A percentile compares a stretch with the other conserved stretches of the same genome.
Evolutionary conservation across 352 stramenopile genomes (phyloP).

Genomic region (Phytophthora brassicae): DNA sequence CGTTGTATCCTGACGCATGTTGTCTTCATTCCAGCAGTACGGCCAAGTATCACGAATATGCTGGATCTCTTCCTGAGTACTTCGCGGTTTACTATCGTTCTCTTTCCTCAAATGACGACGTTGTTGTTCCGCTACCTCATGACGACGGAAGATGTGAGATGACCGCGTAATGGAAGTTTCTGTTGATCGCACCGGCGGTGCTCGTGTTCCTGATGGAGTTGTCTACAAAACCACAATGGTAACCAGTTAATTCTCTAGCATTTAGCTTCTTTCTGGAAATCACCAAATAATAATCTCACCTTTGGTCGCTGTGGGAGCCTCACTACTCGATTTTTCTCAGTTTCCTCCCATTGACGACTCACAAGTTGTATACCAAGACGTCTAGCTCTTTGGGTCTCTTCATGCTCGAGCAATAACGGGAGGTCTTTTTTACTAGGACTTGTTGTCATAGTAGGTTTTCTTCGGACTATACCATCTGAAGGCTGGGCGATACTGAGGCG

Average conservation of each 20-base stretch:
- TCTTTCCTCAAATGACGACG: slow-evolving; percentile 16
- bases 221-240: slow-evolving; percentile 20
- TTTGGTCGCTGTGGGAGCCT: slow-evolving; percentile 31
- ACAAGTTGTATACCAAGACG: slow-evolving; percentile 58
- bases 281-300: slow-evolving; percentile 25
- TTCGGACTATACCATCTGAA: slow-evolving; percentile 3
- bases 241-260: neutral
- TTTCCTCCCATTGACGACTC: slow-evolving; percentile 54
- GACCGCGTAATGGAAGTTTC: slow-evolving; percentile 54
- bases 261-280: neutral
- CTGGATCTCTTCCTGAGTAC: slow-evolving; percentile 51
- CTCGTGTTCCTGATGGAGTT: slow-evolving; percentile 28
- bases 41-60: slow-evolving; percentile 72
- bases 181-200: slow-evolving; percentile 5
- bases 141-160: slow-evolving; percentile 45
- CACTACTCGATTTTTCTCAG: slow-evolving; percentile 38
- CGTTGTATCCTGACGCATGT: slow-evolving; percentile 7
- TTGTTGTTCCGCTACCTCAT: slow-evolving; percentile 30
- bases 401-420: slow-evolving; percentile 30
- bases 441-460: slow-evolving; percentile 5
- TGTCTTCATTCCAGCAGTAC: slow-evolving; percentile 51
- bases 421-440: slow-evolving; percentile 20
- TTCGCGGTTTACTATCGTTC: slow-evolving; percentile 8
- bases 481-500: slow-evolving; percentile 44
- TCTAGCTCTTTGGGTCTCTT: slow-evolving; percentile 16